phyloP scores from a whole-genome alignment of 2,329 filamentous ascomycete genomes.

The Aureobasidium sp. region DNA sequence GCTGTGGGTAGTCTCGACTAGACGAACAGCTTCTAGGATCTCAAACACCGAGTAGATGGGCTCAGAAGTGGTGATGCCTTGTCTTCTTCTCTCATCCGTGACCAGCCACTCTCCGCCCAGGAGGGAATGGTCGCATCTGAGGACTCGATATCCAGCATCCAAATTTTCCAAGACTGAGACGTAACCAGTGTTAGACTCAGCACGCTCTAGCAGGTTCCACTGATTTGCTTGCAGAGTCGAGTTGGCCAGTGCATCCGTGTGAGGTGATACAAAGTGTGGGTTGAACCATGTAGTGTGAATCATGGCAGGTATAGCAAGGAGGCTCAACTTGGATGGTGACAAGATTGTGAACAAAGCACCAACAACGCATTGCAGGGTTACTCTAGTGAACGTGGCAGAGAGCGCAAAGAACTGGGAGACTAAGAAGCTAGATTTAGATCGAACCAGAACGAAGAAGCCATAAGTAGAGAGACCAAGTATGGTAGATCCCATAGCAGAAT shows the following conservation, averaged over 20 bases:
- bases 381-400: constrained; percentile 57
- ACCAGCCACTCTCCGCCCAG: constrained; percentile 85
- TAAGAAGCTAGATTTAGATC: background rate
- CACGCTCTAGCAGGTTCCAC: constrained; percentile 70
- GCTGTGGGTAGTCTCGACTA: constrained; percentile 51
- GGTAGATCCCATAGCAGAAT: constrained; percentile 30
- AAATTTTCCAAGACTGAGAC: constrained; percentile 78
- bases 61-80: constrained; percentile 55
- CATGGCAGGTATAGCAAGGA: constrained; percentile 63
- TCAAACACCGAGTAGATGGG: constrained; percentile 95
- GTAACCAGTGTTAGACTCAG: constrained; percentile 85
- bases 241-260: constrained; percentile 56
- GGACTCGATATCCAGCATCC: constrained; percentile 62
- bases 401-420: background rate
- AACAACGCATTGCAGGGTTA: constrained; percentile 63
- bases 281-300: constrained; percentile 65
- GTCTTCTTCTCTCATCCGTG: constrained; percentile 32
- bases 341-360: constrained; percentile 57
- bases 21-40: constrained; percentile 83
- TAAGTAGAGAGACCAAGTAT: constrained; percentile 53
- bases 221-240: constrained; percentile 54
- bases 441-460: constrained; percentile 42
- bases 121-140: constrained; percentile 91
- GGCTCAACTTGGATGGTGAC: constrained; percentile 59
- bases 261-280: constrained; percentile 58